Evolutionary conservation across 495 filamentous ascomycete genomes (phyloP), one percentile per base, ranked within the genome.

Genomic region (Lichina pygmaea): DNA sequence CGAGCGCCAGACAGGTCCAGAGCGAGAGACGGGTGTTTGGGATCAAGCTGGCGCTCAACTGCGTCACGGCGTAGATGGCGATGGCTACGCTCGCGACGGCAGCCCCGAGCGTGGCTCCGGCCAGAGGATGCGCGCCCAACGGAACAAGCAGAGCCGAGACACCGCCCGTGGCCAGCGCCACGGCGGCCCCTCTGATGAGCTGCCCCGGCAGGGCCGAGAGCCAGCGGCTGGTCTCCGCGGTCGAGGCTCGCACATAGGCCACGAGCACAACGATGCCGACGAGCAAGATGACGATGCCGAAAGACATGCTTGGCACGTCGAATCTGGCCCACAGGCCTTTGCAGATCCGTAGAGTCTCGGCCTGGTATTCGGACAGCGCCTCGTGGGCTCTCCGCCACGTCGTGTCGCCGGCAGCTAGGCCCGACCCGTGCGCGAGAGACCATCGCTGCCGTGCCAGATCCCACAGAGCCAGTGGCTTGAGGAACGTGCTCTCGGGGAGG

Each of bases 291-390:
- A 51, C 53, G 48, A 94, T 73, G 15, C 89, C 89, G 42, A 78
- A 56, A 8, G 73, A 48, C 85, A 97, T 97, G 54, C 77, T 81
- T 2, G 70, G 65, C 36, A 92, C 61, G 56, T 95, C 80, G 54
- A 95, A 97, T 30, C 76, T 68, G 9, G 91, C 83, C 89, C 89
- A 97, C 24, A 94, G 66, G 17, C 64, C 65, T 52, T 81, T 81
- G 62, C 78, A 95, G n/a, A 81, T 64, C 34, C 72, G 66, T 32
- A 97, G 63, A 11, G 76, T 91, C 53, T 81, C 73, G 37, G 64
- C 60, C 54, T 94, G 81, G 52, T 91, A 93, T 2, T 65, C 64
- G 12, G 71, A 66, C 52, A 79, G 86, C 1, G 72, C 66, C 3
- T 65, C 51, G 53, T 75, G 81, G 30, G 63, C 60, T 5, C 60